phyloP scores from a whole-genome alignment of 805 yeast genomes.

The Myxozyma monticola region DNA sequence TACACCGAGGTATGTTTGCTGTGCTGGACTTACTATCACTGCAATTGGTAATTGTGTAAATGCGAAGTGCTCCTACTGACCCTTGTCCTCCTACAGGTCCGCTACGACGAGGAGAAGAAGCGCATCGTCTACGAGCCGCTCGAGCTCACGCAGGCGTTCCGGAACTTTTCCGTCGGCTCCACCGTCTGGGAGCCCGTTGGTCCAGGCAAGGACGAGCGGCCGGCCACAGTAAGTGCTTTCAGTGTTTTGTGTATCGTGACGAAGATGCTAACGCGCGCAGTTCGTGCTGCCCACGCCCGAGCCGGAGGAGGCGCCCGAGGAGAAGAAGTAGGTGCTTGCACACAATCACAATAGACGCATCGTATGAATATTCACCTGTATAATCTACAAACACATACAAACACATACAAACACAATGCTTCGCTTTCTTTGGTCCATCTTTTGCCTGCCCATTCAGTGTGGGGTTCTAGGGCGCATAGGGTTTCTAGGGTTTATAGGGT shows the following conservation, averaged over 20 bases:
- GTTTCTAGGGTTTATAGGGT: too few relatives aligned
- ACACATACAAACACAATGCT: too few relatives aligned
- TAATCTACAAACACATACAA: too few relatives aligned
- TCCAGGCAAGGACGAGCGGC: slow-evolving; percentile 77
- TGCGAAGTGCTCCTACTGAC: background rate
- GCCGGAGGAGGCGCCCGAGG: slow-evolving; percentile 61
- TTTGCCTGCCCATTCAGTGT: too few relatives aligned
- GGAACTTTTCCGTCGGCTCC: slow-evolving; percentile 85
- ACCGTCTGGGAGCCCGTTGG: slow-evolving; percentile 93
- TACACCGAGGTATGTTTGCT: slow-evolving; percentile 68
- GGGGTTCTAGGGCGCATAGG: too few relatives aligned
- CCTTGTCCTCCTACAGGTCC: slow-evolving; percentile 44
- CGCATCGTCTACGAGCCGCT: slow-evolving; percentile 86
- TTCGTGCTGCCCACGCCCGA: slow-evolving; percentile 82
- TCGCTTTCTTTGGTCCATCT: too few relatives aligned
- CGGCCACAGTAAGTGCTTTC: slow-evolving; percentile 46
- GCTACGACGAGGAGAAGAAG: slow-evolving; percentile 88
- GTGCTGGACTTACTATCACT: too few relatives aligned
- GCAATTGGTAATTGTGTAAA: background rate
- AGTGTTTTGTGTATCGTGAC: background rate
- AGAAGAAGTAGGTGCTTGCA: slow-evolving; percentile 40
- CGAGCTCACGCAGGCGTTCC: slow-evolving; percentile 86
- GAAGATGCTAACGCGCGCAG: slow-evolving; percentile 32
- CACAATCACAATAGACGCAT: background rate
- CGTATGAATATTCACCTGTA: background rate